These are phyloP conservation scores for Rugonectria rugulosa DNA, from an alignment of 2,329 filamentous ascomycete genomes.

Conservation along the genomic window DNA sequence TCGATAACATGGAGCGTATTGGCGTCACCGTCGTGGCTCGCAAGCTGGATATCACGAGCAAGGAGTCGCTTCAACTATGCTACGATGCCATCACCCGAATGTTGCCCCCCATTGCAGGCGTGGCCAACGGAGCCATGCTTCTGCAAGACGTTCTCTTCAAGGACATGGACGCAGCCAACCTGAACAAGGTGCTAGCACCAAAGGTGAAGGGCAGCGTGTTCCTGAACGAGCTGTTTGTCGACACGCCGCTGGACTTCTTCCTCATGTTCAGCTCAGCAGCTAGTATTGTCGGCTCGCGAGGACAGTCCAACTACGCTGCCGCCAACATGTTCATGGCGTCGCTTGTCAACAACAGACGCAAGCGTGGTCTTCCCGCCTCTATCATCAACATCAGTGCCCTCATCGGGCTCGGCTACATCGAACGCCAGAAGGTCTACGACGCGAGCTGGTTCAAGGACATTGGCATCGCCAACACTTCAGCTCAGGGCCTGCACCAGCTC, in stretches of 20 bases:
- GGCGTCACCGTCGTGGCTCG: no score
- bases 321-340: constrained; percentile 47
- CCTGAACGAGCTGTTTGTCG: constrained; percentile 42
- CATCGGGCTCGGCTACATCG: constrained; percentile 52
- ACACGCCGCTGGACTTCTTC: constrained; percentile 47
- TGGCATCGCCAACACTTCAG: no score
- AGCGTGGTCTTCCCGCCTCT: constrained; percentile 37
- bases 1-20: no score
- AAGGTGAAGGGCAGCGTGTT: constrained; percentile 47
- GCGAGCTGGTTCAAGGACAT: no score
- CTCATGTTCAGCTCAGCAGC: constrained; percentile 49
- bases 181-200: constrained; percentile 40
- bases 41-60: neutral
- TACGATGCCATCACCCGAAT: constrained; percentile 9
- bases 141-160: constrained; percentile 44
- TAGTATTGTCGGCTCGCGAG: constrained; percentile 43
- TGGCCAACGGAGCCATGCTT: constrained; percentile 53
- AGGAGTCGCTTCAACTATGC: neutral
- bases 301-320: constrained; percentile 47
- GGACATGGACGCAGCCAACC: constrained; percentile 40
- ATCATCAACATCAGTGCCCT: constrained; percentile 45
- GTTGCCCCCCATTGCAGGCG: constrained; percentile 49
- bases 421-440: no score
- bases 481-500: no score
- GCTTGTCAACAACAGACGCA: constrained; percentile 38